A percentile compares a stretch with the other conserved stretches of the same genome.
phyloP scores from a whole-genome alignment of 2,329 filamentous ascomycete genomes.

The Xylaria multiplex region DNA sequence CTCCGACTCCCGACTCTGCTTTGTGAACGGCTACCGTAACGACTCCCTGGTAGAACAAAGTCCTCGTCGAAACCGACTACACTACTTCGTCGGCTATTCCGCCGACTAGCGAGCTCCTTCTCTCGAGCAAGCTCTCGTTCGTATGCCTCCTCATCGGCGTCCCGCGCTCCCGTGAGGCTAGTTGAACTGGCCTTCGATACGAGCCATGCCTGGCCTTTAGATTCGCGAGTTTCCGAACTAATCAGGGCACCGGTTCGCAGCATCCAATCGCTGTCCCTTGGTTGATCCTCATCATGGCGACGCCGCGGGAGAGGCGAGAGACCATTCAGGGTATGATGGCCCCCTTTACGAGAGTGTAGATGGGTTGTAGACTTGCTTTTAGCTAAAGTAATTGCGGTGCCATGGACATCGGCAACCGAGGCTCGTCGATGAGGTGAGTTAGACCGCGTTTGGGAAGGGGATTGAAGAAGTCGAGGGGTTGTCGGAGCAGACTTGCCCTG shows the following conservation, averaged over 20 bases:
- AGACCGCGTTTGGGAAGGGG: conserved; percentile 61
- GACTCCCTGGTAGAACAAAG: conserved; percentile 56
- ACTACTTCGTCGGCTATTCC: conserved; percentile 60
- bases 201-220: conserved; percentile 75
- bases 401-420: conserved; percentile 49
- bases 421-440: conserved; percentile 57
- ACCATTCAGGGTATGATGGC: conserved; percentile 39
- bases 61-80: conserved; percentile 52
- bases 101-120: conserved; percentile 60
- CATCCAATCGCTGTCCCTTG: conserved; percentile 71
- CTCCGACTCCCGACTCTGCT: conserved; percentile 58
- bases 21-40: conserved; percentile 58
- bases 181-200: conserved; percentile 72
- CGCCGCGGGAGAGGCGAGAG: conserved; percentile 45
- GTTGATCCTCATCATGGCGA: conserved; percentile 51
- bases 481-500: conserved; percentile 71
- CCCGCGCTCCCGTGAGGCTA: conserved; percentile 63
- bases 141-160: conserved; percentile 63
- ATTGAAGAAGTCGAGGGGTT: conserved; percentile 70
- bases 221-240: conserved; percentile 70
- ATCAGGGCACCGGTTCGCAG: conserved; percentile 71
- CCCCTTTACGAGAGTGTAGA: conserved; percentile 51
- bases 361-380: conserved; percentile 74
- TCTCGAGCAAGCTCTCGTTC: conserved; percentile 63
- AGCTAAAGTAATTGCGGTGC: conserved; percentile 51